A percentile compares a stretch with the other conserved stretches of the same genome.
phyloP scores from a whole-genome alignment of 2,329 filamentous ascomycete genomes.

The Phyllosticta citriasiana region DNA sequence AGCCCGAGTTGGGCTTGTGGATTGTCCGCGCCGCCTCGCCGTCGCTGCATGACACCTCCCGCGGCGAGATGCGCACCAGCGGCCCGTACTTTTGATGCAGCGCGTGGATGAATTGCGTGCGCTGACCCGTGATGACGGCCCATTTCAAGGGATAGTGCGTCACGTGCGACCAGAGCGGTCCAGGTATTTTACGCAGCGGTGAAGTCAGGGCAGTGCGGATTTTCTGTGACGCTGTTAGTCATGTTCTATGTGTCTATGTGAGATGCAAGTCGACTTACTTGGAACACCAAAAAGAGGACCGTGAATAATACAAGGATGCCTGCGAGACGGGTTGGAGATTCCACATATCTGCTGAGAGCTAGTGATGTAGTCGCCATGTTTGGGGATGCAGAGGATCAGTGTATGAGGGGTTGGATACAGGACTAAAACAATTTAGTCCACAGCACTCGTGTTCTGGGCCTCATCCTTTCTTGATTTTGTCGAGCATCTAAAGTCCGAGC shows the following conservation, averaged over 20 bases:
- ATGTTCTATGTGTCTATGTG: neutral
- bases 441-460: no score
- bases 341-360: neutral
- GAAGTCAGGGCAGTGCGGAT: constrained; percentile 15
- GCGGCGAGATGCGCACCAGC: constrained; percentile 8
- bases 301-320: neutral
- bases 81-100: constrained; percentile 7
- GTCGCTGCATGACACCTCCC: constrained; percentile 4
- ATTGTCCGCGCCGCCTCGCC: constrained; percentile 19
- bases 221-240: neutral
- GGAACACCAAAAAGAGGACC: neutral
- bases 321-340: neutral
- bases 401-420: neutral
- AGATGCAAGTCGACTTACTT: neutral
- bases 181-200: constrained; percentile 19
- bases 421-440: neutral
- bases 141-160: constrained; percentile 27
- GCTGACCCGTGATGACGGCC: constrained; percentile 27
- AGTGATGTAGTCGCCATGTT: neutral
- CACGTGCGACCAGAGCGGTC: constrained; percentile 24
- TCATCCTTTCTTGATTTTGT: no score
- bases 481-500: no score
- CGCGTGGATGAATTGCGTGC: constrained; percentile 29
- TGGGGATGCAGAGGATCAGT: neutral
- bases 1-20: constrained; percentile 22